Evolutionary conservation across 495 filamentous ascomycete genomes (phyloP).

Genomic region (Xylona heveae): DNA sequence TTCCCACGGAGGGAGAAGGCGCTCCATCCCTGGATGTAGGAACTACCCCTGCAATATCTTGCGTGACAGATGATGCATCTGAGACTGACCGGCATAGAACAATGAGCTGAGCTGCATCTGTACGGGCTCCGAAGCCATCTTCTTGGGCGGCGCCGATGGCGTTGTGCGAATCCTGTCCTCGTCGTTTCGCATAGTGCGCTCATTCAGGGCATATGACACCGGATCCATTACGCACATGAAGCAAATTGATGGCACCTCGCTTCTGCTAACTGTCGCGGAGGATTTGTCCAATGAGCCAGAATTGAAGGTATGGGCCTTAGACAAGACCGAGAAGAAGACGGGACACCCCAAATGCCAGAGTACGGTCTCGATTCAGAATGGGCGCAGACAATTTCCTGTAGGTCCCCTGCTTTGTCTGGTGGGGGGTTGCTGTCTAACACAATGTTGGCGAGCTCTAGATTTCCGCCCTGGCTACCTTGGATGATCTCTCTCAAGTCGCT

Average conservation of each 20-base stretch:
- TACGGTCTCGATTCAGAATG: slow-evolving; percentile 70
- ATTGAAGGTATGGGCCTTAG: slow-evolving; percentile 88
- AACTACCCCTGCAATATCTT: slow-evolving; percentile 24
- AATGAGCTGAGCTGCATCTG: slow-evolving; percentile 46
- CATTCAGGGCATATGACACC: slow-evolving; percentile 65
- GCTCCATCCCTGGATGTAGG: slow-evolving; percentile 38
- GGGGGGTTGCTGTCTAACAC: too few relatives aligned
- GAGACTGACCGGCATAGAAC: slow-evolving; percentile 17
- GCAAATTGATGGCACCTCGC: slow-evolving; percentile 70
- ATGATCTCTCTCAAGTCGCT: slow-evolving; percentile 75
- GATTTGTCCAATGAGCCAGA: slow-evolving; percentile 71
- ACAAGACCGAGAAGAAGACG: slow-evolving; percentile 87
- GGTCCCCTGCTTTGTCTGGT: slow-evolving; percentile 9
- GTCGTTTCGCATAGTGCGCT: slow-evolving; percentile 66
- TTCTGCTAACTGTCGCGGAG: slow-evolving; percentile 70
- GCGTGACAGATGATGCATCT: slow-evolving; percentile 9
- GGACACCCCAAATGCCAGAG: slow-evolving; percentile 71
- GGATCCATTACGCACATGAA: slow-evolving; percentile 83
- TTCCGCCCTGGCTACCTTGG: slow-evolving; percentile 68
- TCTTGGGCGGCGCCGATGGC: slow-evolving; percentile 70
- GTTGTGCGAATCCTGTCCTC: slow-evolving; percentile 68
- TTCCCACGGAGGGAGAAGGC: slow-evolving; percentile 46
- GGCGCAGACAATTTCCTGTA: slow-evolving; percentile 79
- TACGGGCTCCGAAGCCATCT: slow-evolving; percentile 76
- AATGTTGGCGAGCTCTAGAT: slow-evolving; percentile 32